Base-by-base conservation (phyloP, 2,329 filamentous ascomycete species). In the Aspergillus eucalypticola region DNA sequence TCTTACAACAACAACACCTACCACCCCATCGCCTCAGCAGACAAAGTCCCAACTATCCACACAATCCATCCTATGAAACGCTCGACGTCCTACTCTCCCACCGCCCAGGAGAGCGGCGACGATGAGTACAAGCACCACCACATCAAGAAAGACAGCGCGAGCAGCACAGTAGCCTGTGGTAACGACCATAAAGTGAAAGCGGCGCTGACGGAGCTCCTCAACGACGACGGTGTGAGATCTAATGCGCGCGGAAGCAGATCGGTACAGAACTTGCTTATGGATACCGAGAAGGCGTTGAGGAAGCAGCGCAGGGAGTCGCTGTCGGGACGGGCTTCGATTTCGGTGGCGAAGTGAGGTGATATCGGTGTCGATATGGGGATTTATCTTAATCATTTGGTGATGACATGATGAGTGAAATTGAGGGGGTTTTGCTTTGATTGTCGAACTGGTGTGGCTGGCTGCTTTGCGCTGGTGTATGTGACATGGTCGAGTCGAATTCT, bases 151-250 rank as follows among this genome's bases (percentile, higher is more conserved):
- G 23, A 41, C 10, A 32, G 32, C 44, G 39, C 63, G 2, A 35
- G 32, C 32, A 35, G 32, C 32, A 35, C 32, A 35, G 32, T 35
- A 21, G 21, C 55, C 25, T 59, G 56, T 13, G 60, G 55, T 19
- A 60, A 61, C 39, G 64, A 66, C n/a, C 51, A 65, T 17, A 60
- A 63, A 60, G 58, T 87, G 76, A 88, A 88, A 76, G 80, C 84
- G 32, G 82, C 84, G 2, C 70, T 88, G 66, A 88, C 84, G 5
- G 84, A 86, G 71, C 79, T 88, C 13, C 80, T 88, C 67, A 88
- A 87, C 74, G 86, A 83, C 73, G 81, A 84, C 23, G 75, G 80
- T 39, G 83, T 86, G 15, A 82, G 84, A 44, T 73, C 71, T 49
- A 82, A 86, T 61, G 73, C 75, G 27, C 75, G 78, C 1, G 82